phyloP scores from a whole-genome alignment of 2,329 filamentous ascomycete species.

The Ophiocordyceps sinensis region DNA sequence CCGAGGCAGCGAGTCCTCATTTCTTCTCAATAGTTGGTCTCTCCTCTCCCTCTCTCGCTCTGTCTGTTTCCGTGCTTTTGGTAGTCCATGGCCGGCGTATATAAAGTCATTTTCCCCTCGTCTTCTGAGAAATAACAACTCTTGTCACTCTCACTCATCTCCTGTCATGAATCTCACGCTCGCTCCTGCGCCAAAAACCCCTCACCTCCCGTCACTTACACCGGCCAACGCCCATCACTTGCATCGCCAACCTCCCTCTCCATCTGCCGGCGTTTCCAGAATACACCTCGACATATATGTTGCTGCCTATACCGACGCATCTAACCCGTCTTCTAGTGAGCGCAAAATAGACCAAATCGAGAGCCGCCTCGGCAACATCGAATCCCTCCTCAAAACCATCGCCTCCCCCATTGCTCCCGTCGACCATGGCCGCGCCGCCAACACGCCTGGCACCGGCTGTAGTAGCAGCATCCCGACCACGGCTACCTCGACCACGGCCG shows the following conservation, averaged over 20 bases:
- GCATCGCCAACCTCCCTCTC: too few relatives aligned
- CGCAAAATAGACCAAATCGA: slow-evolving; percentile 37
- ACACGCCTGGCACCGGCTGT: slow-evolving; percentile 12
- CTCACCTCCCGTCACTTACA: too few relatives aligned
- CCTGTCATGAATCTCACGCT: too few relatives aligned
- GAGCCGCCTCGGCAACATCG: slow-evolving; percentile 27
- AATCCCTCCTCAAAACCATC: slow-evolving; percentile 25
- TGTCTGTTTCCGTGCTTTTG: too few relatives aligned
- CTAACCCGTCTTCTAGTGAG: slow-evolving; percentile 22
- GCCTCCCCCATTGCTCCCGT: slow-evolving; percentile 12
- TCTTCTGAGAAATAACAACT: too few relatives aligned
- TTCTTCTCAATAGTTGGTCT: slow-evolving; percentile 43
- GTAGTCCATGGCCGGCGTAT: too few relatives aligned
- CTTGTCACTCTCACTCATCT: too few relatives aligned
- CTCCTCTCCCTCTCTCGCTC: background rate
- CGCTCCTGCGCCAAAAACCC: too few relatives aligned
- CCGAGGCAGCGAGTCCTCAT: slow-evolving; percentile 41
- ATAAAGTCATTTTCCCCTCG: too few relatives aligned
- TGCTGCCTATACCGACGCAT: background rate
- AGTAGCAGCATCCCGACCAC: slow-evolving; percentile 11
- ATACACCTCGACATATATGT: background rate
- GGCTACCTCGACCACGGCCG: slow-evolving; percentile 15
- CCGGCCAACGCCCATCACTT: too few relatives aligned
- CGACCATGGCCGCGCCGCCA: slow-evolving; percentile 5
- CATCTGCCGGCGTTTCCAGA: too few relatives aligned